Evolutionary conservation across 306 rosid genomes (phyloP).

Genomic region (Cucurbita argyrosperma): DNA sequence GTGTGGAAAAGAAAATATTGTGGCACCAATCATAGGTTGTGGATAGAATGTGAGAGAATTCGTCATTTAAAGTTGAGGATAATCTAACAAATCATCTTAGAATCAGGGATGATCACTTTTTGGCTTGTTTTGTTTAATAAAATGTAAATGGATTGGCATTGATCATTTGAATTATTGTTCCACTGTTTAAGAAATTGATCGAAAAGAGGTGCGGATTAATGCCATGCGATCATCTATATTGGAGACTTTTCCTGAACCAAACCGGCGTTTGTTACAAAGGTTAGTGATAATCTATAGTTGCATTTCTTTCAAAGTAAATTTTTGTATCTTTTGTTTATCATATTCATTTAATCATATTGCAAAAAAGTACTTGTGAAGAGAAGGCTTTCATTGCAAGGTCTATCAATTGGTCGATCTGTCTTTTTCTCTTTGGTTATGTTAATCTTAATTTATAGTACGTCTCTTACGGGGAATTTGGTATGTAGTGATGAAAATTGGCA

Average conservation of each 20-base stretch:
- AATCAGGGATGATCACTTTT: neutral
- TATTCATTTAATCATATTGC: neutral
- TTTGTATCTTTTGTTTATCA: neutral
- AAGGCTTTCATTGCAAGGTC: neutral
- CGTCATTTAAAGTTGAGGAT: neutral
- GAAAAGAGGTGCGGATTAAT: slow-evolving; percentile 69
- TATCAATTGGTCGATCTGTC: neutral
- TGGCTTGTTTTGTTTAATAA: neutral
- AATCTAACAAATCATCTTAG: neutral
- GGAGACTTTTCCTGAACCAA: slow-evolving; percentile 97
- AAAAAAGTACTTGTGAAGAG: neutral
- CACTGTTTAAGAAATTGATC: slow-evolving; percentile 63
- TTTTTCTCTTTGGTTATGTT: neutral
- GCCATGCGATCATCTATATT: slow-evolving; percentile 78
- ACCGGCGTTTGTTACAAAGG: slow-evolving; percentile 90
- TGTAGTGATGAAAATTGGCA: neutral
- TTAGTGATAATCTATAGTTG: slow-evolving; percentile 10
- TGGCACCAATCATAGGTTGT: neutral
- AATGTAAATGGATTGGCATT: slow-evolving; percentile 7
- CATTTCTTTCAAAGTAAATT: neutral
- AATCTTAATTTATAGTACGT: neutral
- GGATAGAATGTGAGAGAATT: neutral
- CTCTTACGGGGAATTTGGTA: neutral
- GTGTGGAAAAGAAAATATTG: neutral
- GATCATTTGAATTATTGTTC: slow-evolving; percentile 1